Conservation (phyloP, 768 basidiomycete species). For the Leccinellum albellum region DNA sequence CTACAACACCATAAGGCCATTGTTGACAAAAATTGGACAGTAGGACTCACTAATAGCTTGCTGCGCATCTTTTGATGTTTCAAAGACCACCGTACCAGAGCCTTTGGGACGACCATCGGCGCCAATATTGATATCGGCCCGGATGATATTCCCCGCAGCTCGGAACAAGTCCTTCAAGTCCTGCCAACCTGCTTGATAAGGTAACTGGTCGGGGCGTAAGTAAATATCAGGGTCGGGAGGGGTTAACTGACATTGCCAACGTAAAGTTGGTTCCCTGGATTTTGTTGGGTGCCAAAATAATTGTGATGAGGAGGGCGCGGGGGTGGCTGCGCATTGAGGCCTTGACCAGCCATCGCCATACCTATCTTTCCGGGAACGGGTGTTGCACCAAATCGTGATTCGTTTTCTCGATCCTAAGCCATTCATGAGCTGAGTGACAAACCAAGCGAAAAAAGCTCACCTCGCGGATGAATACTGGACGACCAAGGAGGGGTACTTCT, state of each 20-base stretch:
- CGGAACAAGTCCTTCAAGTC: constrained; percentile 97
- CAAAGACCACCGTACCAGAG: constrained; percentile 96
- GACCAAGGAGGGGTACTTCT: constrained; percentile 85
- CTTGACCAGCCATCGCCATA: constrained; percentile 93
- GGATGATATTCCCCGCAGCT: constrained; percentile 89
- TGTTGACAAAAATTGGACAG: neutral
- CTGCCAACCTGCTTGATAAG: constrained; percentile 98
- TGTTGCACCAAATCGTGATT: constrained; percentile 92
- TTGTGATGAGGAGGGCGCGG: constrained; percentile 83
- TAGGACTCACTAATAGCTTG: constrained; percentile 79
- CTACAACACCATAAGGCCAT: constrained; percentile 38
- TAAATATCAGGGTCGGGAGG: neutral
- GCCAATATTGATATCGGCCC: constrained; percentile 93
- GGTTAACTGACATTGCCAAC: constrained; percentile 75
- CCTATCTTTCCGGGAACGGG: constrained; percentile 96
- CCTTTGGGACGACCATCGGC: constrained; percentile 93
- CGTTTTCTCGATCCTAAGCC: constrained; percentile 88
- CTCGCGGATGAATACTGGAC: constrained; percentile 96
- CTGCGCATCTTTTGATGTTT: constrained; percentile 83
- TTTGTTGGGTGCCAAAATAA: constrained; percentile 50
- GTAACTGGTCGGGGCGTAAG: constrained; percentile 52
- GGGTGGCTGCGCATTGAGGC: constrained; percentile 72
- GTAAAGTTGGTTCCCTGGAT: constrained; percentile 88
- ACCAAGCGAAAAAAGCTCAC: constrained; percentile 41
- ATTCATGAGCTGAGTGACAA: neutral